Evolutionary conservation across 2,329 filamentous ascomycete genomes (phyloP), one percentile per base, ranked within the genome.

Genomic region (Phoma sp.): DNA sequence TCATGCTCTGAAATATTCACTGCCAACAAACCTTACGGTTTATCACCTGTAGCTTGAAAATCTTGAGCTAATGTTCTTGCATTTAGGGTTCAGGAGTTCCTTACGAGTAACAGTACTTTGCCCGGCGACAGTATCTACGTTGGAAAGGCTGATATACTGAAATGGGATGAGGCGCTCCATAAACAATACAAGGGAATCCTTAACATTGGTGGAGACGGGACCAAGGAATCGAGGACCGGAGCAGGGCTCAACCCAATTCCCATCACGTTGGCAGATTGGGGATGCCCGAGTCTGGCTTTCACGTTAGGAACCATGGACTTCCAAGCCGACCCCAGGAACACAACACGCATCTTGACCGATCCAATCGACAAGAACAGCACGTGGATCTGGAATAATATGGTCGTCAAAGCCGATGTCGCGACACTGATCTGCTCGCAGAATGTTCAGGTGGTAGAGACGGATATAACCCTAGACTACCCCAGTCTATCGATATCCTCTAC

Each of bases 241-340:
- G 19, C 21, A n/a, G 38, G 38, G 13, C 38, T 40, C 7, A 13
- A 40, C 21, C 45, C 45, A 8, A 9, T 29, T 8, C 8, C 35
- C 10, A 37, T 31, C 19, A n/a, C 9, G n/a, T 33, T 48, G 13
- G n/a, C 45, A 15, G 33, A 48, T 19, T 48, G 45, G 45, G 45
- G 45, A 3, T 48, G 45, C 24, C 45, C 45, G 13, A 48, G 45
- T 22, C n/a, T 48, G 17, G 15, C 35, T 10, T 39, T 48, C 29
- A 39, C 45, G 6, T n/a, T 48, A 29, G 45, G 45, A 27, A 29
- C 33, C 17, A 3, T 48, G 3, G 21, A 22, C 8, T 39, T 48
- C 13, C 35, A 21, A 8, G 13, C 21, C 12, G 21, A 40, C n/a
- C 7, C 21, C 4, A 25, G 4, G 21, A 40, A 40, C 38, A 24